Conservation (phyloP, 306 rosid species). For the Sechiopsis laciniata region DNA sequence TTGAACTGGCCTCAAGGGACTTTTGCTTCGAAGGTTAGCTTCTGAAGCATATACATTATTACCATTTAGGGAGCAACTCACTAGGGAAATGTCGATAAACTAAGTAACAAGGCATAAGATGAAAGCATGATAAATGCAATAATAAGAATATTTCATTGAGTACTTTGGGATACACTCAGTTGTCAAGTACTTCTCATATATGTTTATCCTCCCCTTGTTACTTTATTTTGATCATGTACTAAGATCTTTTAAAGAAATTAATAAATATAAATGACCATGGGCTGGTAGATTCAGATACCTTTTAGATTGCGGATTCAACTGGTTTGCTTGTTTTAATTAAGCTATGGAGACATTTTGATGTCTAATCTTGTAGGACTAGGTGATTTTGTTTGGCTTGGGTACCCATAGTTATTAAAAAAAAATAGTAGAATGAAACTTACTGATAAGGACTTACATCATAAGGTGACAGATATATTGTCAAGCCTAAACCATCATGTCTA, state of each 20-base stretch:
- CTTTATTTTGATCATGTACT: neutral
- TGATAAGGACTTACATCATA: neutral
- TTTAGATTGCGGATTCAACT: neutral
- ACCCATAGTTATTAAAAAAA: neutral
- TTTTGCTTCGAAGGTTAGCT: constrained; percentile 86
- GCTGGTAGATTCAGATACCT: neutral
- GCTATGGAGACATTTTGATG: neutral
- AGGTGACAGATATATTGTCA: neutral
- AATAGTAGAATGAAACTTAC: neutral
- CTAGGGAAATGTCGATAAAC: neutral
- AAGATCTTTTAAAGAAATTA: neutral
- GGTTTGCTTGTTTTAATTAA: neutral
- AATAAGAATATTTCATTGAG: neutral
- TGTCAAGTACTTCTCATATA: neutral
- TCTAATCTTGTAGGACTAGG: neutral
- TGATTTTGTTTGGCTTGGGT: neutral
- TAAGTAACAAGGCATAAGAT: neutral
- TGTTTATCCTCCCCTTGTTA: neutral
- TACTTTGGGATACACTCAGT: constrained; percentile 10
- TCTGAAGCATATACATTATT: neutral
- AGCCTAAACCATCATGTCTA: neutral
- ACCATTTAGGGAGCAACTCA: neutral
- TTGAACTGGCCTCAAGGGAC: constrained; percentile 97
- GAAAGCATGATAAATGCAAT: neutral
- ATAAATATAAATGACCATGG: neutral